phyloP scores from a whole-genome alignment of 495 filamentous ascomycete genomes.

The Oleoguttula mirabilis region DNA sequence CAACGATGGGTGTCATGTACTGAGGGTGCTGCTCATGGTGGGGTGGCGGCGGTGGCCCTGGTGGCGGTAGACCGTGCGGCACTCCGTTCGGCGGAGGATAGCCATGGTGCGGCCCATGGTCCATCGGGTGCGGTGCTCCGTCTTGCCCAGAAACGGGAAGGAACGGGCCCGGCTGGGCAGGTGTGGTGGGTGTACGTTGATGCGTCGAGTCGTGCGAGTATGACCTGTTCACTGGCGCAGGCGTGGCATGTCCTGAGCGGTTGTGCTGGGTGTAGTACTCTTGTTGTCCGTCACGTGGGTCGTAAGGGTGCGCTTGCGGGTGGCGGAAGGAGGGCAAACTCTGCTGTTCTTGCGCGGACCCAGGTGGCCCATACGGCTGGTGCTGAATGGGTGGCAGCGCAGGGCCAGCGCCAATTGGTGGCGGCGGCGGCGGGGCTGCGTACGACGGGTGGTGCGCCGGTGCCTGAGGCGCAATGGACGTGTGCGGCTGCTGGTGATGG shows the following conservation, averaged over 20 bases:
- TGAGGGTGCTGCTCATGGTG: conserved; percentile 10
- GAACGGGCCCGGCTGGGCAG: conserved; percentile 11
- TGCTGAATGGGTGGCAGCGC: conserved; percentile 13
- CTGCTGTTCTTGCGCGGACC: conserved; percentile 3
- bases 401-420: background rate
- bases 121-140: conserved; percentile 11
- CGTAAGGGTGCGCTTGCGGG: background rate
- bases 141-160: conserved; percentile 4
- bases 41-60: conserved; percentile 4
- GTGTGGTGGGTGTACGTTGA: conserved; percentile 19
- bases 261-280: conserved; percentile 10
- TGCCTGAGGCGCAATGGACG: background rate
- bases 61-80: conserved; percentile 5
- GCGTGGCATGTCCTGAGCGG: conserved; percentile 19
- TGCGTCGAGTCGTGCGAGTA: conserved; percentile 18
- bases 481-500: background rate
- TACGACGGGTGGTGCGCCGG: background rate
- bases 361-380: conserved; percentile 6
- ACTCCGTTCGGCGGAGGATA: conserved; percentile 8
- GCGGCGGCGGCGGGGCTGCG: background rate
- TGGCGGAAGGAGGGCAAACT: conserved; percentile 11
- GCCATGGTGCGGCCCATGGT: conserved; percentile 10
- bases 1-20: conserved; percentile 9
- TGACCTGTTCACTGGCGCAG: conserved; percentile 17
- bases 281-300: conserved; percentile 3